phyloP scores from a whole-genome alignment of 2,329 filamentous ascomycete species.

The Monosporascus ibericus region DNA sequence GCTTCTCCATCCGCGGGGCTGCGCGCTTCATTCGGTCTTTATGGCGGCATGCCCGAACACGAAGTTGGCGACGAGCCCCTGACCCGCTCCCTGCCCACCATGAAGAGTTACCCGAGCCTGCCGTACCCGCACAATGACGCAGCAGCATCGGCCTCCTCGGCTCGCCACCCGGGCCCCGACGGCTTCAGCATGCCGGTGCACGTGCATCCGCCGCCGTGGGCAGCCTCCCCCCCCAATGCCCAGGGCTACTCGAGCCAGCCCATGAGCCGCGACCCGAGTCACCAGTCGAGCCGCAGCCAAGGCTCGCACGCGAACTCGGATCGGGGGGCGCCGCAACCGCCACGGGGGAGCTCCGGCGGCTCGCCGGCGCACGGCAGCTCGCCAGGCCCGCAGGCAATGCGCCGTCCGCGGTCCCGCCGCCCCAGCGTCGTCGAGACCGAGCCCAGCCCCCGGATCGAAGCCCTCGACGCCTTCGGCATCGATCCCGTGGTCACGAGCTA shows the following conservation, averaged over 20 bases:
- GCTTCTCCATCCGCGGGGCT: slow-evolving; percentile 3
- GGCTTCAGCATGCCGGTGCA: slow-evolving; percentile 11
- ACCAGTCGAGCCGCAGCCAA: slow-evolving; percentile 29
- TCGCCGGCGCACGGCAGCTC: slow-evolving; percentile 12
- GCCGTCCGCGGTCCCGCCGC: slow-evolving; percentile 20
- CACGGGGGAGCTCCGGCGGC: slow-evolving; percentile 1
- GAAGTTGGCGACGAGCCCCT: slow-evolving; percentile 11
- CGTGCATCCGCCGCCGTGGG: slow-evolving; percentile 18
- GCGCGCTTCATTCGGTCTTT: neutral
- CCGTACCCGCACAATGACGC: slow-evolving; percentile 17
- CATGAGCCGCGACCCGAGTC: slow-evolving; percentile 41
- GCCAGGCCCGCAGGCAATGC: slow-evolving; percentile 20
- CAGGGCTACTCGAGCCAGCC: slow-evolving; percentile 43
- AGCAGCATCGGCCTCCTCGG: neutral
- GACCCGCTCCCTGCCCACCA: slow-evolving; percentile 15
- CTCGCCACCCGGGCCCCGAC: slow-evolving; percentile 8
- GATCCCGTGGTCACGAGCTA: slow-evolving; percentile 23
- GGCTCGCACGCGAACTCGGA: slow-evolving; percentile 13
- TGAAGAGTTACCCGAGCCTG: slow-evolving; percentile 8
- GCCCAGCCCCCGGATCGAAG: slow-evolving; percentile 31
- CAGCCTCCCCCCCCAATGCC: slow-evolving; percentile 9
- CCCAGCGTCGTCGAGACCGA: slow-evolving; percentile 39
- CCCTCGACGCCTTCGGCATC: slow-evolving; percentile 6
- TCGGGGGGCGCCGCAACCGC: slow-evolving; percentile 1
- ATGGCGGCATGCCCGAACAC: slow-evolving; percentile 5